Base-by-base conservation (phyloP, 331 rosid genomes). In the Rhamnella rubrinervis region DNA sequence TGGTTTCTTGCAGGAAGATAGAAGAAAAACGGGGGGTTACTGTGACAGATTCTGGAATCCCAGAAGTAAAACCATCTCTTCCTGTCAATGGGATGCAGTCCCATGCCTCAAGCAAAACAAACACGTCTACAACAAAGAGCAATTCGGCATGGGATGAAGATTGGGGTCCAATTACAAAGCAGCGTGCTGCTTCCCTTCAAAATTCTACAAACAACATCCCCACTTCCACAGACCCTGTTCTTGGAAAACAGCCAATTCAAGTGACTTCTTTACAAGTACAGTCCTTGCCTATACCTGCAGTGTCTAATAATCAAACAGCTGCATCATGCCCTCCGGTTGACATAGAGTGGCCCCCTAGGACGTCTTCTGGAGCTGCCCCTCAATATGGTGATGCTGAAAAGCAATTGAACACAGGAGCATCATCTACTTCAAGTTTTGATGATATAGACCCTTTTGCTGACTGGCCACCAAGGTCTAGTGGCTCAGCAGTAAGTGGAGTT, bases 1-100 rank as follows among this genome's bases (percentile, higher is more conserved):
- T 71, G 52, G 53, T 65, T 37, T 75, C 71, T 40, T 70, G 61
- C 92, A 95, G 99, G 82, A 86, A 79, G 80, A 95, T 95, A 71
- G 99, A 95, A 85, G 96, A 89, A 83, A 91, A 95, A n/a, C n/a
- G 97, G 62, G 99, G 97, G 75, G 99, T 95, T 69, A 75, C 77
- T 67, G 88, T 95, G 73, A 83, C 90, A 3, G 90, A 83, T 68
- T 95, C 90, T 65, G 93, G 93, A 83, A 38, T 79, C 66, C 85
- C 99, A 5, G 97, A 83, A 73, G 76, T 79, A 46, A 91, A 83
- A 82, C 39, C 76, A 51, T 71, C 91, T 71, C 66, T 73, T 65
- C 52, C 70, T 7, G 63, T 81, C 65, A 91, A 89, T 78, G 97
- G 90, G 55, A 63, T 80, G 65, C 87, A 65, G 55, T 59, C 77